These are phyloP conservation scores for Termitomyces sp. DNA, from an alignment of 768 basidiomycete genomes.

Conservation along the genomic window DNA sequence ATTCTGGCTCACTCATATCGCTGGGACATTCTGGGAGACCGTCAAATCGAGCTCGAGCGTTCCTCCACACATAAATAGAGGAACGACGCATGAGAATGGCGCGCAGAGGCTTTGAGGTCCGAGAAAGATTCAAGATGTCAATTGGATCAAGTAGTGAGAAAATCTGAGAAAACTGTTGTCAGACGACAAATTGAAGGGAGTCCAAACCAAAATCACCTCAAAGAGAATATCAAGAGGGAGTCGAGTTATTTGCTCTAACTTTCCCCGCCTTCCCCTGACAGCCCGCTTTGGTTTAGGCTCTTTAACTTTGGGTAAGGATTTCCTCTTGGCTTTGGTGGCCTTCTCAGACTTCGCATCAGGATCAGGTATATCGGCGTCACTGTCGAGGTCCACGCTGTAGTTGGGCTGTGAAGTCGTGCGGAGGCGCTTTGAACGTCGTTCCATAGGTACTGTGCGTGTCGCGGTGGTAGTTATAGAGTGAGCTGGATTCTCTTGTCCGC, in stretches of 20 bases:
- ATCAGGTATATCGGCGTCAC: neutral
- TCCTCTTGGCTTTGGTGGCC: neutral
- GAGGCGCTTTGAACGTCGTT: slow-evolving; percentile 2
- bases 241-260: slow-evolving; percentile 16
- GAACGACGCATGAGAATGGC: slow-evolving; percentile 13
- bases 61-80: slow-evolving; percentile 19
- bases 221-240: slow-evolving; percentile 24
- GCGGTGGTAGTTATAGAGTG: neutral
- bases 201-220: neutral
- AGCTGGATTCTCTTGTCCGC: neutral
- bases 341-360: neutral
- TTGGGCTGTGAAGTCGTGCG: neutral
- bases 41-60: slow-evolving; percentile 10
- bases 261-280: slow-evolving; percentile 17
- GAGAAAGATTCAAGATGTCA: slow-evolving; percentile 17
- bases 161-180: slow-evolving; percentile 10
- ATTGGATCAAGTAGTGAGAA: slow-evolving; percentile 14
- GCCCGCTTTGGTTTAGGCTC: slow-evolving; percentile 3
- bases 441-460: neutral
- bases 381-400: neutral
- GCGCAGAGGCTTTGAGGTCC: slow-evolving; percentile 15
- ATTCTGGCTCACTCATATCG: slow-evolving; percentile 23
- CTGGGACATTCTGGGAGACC: slow-evolving; percentile 21
- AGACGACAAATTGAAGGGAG: neutral
- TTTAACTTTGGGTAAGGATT: neutral